Percentiles rank a stretch among this genome's conserved stretches.
phyloP scores from a whole-genome alignment of 257 asterid species.

The Solanum sejunctum region DNA sequence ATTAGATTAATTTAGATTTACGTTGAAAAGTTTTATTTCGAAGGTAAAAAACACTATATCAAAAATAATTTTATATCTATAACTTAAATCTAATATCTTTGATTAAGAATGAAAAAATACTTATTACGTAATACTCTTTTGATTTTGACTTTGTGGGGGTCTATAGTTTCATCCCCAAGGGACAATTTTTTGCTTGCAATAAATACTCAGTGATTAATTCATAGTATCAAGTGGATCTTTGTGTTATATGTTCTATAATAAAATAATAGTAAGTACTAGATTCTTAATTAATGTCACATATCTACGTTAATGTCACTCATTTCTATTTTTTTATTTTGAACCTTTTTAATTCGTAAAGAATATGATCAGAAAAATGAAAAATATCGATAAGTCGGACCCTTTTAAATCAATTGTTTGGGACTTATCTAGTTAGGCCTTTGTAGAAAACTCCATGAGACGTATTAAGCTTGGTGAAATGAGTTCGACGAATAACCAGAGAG shows the following conservation, averaged over 20 bases:
- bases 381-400: neutral
- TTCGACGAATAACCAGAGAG: neutral
- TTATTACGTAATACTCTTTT: neutral
- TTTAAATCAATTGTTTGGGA: neutral
- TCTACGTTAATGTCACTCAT: neutral
- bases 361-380: neutral
- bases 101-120: neutral
- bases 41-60: rapidly evolving
- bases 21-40: rapidly evolving
- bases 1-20: rapidly evolving
- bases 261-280: neutral
- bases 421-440: neutral
- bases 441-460: too few relatives aligned
- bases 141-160: neutral
- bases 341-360: neutral
- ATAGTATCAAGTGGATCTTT: neutral
- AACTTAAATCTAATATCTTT: rapidly evolving
- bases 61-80: rapidly evolving
- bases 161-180: neutral
- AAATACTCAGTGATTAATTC: neutral
- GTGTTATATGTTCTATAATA: neutral
- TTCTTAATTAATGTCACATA: neutral
- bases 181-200: neutral
- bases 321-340: neutral
- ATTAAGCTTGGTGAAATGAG: too few relatives aligned